These are phyloP conservation scores for Axilococcus clingmanii DNA, from an alignment of 139 green algal genomes.

Conservation along the genomic window DNA sequence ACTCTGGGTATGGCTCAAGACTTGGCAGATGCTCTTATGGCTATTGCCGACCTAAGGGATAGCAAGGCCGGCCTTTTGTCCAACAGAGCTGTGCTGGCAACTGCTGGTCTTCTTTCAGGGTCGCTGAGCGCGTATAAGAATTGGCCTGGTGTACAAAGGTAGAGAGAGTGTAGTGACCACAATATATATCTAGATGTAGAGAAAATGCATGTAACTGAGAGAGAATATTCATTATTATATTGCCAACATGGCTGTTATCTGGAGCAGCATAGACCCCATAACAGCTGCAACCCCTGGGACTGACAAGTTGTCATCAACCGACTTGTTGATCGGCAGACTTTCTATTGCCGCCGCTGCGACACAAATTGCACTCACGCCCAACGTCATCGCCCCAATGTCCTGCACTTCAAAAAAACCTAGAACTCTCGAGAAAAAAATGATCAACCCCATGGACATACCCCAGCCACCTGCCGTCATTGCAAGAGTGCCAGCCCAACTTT, in stretches of 20 bases:
- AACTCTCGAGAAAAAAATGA: constrained; percentile 7
- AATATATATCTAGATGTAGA: too few relatives aligned
- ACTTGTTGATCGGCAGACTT: constrained; percentile 68
- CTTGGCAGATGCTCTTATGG: constrained; percentile 34
- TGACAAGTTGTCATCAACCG: constrained; percentile 87
- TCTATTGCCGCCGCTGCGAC: constrained; percentile 62
- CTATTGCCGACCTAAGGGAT: constrained; percentile 31
- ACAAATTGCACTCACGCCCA: constrained; percentile 31
- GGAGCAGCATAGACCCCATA: constrained; percentile 20
- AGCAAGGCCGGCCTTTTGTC: constrained; percentile 18
- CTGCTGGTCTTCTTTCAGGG: constrained; percentile 57
- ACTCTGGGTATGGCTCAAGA: constrained; percentile 62
- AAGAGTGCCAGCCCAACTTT: constrained; percentile 75
- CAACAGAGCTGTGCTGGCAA: constrained; percentile 34
- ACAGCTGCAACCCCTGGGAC: constrained; percentile 57
- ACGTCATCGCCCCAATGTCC: not conserved
- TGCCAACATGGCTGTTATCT: too few relatives aligned
- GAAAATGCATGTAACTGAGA: too few relatives aligned
- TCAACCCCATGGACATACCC: not conserved
- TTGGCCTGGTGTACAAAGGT: too few relatives aligned
- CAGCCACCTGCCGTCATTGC: constrained; percentile 65
- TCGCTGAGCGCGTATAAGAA: constrained; percentile 67
- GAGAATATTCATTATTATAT: too few relatives aligned
- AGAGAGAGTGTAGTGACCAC: too few relatives aligned
- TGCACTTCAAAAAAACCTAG: constrained; percentile 1